Percentiles rank a stretch among this genome's conserved stretches.
Evolutionary conservation across 192 early-diverging fungal genomes (phyloP).

Genomic region (Kappamyces sp.): DNA sequence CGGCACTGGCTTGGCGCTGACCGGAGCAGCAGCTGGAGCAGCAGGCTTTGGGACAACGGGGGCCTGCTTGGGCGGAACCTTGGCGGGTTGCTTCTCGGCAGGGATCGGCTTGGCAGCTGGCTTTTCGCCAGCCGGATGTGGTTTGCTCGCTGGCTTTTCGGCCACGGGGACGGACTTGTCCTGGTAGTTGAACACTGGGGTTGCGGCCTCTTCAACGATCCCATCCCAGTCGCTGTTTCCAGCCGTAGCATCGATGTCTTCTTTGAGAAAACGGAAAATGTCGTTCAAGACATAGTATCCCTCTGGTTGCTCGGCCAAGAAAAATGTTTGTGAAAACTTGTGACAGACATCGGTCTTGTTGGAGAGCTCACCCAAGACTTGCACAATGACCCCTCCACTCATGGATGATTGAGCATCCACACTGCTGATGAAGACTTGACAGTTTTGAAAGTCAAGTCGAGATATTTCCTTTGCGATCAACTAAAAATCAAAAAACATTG

Average conservation of each 20-base stretch:
- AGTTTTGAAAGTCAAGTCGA: constrained; percentile 73
- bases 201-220: constrained; percentile 16
- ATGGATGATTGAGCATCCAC: constrained; percentile 77
- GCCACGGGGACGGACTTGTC: constrained; percentile 7
- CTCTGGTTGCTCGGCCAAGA: constrained; percentile 77
- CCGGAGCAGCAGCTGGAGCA: constrained; percentile 19
- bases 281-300: constrained; percentile 94
- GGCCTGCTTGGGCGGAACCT: constrained; percentile 12
- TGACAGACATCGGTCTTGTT: constrained; percentile 71
- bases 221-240: constrained; percentile 41
- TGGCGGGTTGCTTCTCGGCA: constrained; percentile 24
- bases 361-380: constrained; percentile 88
- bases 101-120: constrained; percentile 11
- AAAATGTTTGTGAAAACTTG: constrained; percentile 90
- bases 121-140: neutral
- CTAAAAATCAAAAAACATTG: constrained; percentile 15
- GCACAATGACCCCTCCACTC: constrained; percentile 75
- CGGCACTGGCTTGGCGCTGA: constrained; percentile 19
- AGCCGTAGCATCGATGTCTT: constrained; percentile 59
- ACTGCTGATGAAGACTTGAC: constrained; percentile 79
- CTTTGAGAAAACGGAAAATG: constrained; percentile 90
- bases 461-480: constrained; percentile 68
- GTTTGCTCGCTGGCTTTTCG: constrained; percentile 9
- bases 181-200: constrained; percentile 4
- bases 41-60: constrained; percentile 12